Base-by-base conservation (phyloP, 306 rosid genomes). In the Rubus parviflorus region DNA sequence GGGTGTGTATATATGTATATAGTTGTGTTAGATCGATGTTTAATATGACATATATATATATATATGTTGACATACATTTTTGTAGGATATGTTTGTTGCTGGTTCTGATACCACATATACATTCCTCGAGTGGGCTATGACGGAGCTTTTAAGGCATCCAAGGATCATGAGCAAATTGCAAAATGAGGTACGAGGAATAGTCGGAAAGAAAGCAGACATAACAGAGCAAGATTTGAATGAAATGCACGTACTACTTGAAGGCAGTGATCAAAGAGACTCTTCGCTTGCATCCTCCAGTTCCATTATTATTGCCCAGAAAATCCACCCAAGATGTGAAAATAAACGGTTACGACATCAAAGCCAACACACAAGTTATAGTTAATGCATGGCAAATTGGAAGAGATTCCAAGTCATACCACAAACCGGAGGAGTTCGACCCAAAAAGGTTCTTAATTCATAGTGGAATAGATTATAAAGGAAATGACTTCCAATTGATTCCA, bases 331-430 rank as follows among this genome's bases (percentile, higher is more conserved):
- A 1, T 19, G 45, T 53, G 20, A 45, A 70, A 9, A 2, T 81
- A 3, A 65, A 64, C 5, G 77, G 81, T 52, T 81, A 37, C 38
- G 49, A 41, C 5, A 47, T 75, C 48, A 79, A 71, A 3, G 57
- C 58, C 6, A 61, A 57, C 38, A 75, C 81, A 52, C 54, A 10
- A 7, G 72, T 76, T 4, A 7, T 62, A 1, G n/a, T 75, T 38
- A 83, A 86, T 62, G 80, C 80, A 3, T 75, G 85, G 89, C 77
- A 75, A 4, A 86, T 83, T 10, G 83, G 77, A 61, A 83, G 89
- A 60, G 89, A 87, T 46, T 71, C 80, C 0, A 4, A 1, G 6
- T 16, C 40, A 2, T 85, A 88, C 84, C 79, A 81, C 13, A 15
- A 78, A 7, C 83, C 87, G 2, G 77, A 83, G 30, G 81, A 83